Conservation (phyloP, 2,329 filamentous ascomycete genomes). For the Pseudogymnoascus sp. region DNA sequence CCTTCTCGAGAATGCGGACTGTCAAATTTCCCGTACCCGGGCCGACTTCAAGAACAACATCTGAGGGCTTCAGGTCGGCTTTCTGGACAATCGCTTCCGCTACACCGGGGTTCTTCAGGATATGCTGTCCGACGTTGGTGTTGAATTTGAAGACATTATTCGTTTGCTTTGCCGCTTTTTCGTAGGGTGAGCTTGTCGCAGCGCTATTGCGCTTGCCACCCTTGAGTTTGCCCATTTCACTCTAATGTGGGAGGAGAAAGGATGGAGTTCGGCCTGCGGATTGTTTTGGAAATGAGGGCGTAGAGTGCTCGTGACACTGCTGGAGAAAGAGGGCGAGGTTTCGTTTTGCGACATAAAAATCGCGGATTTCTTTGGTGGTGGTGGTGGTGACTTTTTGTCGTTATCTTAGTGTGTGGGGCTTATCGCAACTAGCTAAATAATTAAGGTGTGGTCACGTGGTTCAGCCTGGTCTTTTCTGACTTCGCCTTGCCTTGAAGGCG, state of each 20-base stretch:
- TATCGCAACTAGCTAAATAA: not conserved
- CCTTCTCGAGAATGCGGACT: constrained; percentile 78
- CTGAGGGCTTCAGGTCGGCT: constrained; percentile 81
- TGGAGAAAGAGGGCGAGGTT: not conserved
- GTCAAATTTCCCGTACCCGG: constrained; percentile 87
- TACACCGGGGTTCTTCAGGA: constrained; percentile 85
- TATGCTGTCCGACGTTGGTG: constrained; percentile 77
- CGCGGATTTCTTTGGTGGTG: constrained; percentile 4
- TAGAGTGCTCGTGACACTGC: not conserved
- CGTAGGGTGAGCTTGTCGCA: constrained; percentile 20
- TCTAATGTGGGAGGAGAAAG: not conserved
- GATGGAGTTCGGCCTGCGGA: not conserved
- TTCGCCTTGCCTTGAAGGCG: not conserved
- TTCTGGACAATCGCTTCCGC: constrained; percentile 78
- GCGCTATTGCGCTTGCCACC: constrained; percentile 27
- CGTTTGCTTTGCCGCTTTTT: constrained; percentile 26
- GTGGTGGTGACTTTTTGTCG: constrained; percentile 6
- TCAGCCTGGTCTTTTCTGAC: constrained; percentile 7
- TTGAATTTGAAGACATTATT: constrained; percentile 98
- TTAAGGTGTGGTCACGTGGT: constrained; percentile 1
- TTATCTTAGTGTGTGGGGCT: constrained; percentile 10
- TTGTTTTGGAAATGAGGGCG: not conserved
- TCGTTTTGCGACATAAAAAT: constrained; percentile 1
- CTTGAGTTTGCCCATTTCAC: constrained; percentile 29
- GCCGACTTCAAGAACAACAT: constrained; percentile 84